phyloP scores from a whole-genome alignment of 2,329 filamentous ascomycete genomes.

The Fusarium denticulatum region DNA sequence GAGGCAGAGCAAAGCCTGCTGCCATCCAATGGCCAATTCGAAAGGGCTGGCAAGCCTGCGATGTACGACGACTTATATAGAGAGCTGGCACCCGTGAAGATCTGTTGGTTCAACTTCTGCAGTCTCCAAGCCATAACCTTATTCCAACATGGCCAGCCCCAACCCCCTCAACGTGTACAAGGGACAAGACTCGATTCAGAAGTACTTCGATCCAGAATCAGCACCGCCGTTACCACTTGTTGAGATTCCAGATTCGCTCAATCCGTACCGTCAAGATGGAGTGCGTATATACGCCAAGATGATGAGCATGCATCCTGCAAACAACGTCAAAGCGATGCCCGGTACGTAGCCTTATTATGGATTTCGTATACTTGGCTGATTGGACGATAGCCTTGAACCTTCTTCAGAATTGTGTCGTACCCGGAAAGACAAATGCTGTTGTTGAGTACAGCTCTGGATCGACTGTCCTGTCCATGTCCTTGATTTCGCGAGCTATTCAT shows the following conservation, averaged over 20 bases:
- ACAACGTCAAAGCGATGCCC: conserved; percentile 73
- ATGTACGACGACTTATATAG: not conserved
- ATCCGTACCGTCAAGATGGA: conserved; percentile 66
- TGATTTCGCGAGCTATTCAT: conserved; percentile 62
- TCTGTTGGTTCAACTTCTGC: not conserved
- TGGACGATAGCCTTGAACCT: conserved; percentile 57
- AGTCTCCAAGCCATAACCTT: not conserved
- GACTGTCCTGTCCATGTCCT: conserved; percentile 68
- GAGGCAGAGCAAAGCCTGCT: conserved; percentile 1
- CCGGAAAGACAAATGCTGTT: conserved; percentile 59
- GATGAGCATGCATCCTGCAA: conserved; percentile 71
- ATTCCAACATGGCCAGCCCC: conserved; percentile 32
- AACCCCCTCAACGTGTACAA: conserved; percentile 64
- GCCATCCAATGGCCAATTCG: not conserved
- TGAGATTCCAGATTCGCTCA: conserved; percentile 66
- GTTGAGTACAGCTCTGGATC: conserved; percentile 71
- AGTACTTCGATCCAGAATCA: conserved; percentile 69
- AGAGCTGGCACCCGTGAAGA: not conserved
- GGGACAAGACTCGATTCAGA: conserved; percentile 64
- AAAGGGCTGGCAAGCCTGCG: not conserved
- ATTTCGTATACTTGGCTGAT: not conserved
- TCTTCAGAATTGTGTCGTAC: conserved; percentile 43
- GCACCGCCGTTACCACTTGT: conserved; percentile 69
- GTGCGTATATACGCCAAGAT: conserved; percentile 73
- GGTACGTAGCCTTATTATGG: conserved; percentile 45